A percentile compares a stretch with the other conserved stretches of the same genome.
Conservation (phyloP, 495 filamentous ascomycete species). For the Aspergillus cavernicola region DNA sequence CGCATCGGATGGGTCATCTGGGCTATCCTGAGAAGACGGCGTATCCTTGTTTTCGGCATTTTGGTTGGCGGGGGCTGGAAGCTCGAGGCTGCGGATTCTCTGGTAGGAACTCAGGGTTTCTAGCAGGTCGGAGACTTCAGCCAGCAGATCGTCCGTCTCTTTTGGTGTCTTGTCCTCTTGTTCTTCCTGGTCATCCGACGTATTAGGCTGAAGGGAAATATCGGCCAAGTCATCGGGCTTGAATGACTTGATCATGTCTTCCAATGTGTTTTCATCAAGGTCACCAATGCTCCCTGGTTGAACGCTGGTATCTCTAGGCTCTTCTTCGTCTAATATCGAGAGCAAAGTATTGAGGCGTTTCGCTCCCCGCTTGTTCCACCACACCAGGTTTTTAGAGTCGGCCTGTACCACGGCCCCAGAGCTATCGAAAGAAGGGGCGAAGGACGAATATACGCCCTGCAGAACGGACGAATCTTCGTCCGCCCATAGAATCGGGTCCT, state of each 20-base stretch:
- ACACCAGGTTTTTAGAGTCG: conserved; percentile 69
- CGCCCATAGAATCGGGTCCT: conserved; percentile 32
- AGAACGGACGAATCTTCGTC: conserved; percentile 56
- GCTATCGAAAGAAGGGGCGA: conserved; percentile 81
- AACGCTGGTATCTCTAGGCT: conserved; percentile 36
- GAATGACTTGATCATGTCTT: conserved; percentile 50
- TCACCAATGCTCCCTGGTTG: conserved; percentile 43
- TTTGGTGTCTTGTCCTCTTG: conserved; percentile 50
- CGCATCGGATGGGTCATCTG: conserved; percentile 53
- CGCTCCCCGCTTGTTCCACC: conserved; percentile 79
- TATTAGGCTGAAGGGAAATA: conserved; percentile 38
- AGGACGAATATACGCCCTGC: conserved; percentile 79
- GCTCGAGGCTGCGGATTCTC: conserved; percentile 67
- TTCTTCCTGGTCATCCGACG: conserved; percentile 30
- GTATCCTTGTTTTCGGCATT: conserved; percentile 40
- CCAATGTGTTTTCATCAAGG: conserved; percentile 44
- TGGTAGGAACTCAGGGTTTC: conserved; percentile 85
- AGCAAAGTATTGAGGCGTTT: conserved; percentile 53
- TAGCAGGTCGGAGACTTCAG: conserved; percentile 77
- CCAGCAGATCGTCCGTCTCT: conserved; percentile 63
- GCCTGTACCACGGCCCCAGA: conserved; percentile 67
- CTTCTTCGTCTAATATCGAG: conserved; percentile 38
- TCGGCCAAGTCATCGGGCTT: conserved; percentile 37
- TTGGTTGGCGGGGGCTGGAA: conserved; percentile 36
- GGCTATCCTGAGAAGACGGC: conserved; percentile 33